Base-by-base conservation (phyloP, 495 filamentous ascomycete genomes). In the Podospora pseudoanserina region DNA sequence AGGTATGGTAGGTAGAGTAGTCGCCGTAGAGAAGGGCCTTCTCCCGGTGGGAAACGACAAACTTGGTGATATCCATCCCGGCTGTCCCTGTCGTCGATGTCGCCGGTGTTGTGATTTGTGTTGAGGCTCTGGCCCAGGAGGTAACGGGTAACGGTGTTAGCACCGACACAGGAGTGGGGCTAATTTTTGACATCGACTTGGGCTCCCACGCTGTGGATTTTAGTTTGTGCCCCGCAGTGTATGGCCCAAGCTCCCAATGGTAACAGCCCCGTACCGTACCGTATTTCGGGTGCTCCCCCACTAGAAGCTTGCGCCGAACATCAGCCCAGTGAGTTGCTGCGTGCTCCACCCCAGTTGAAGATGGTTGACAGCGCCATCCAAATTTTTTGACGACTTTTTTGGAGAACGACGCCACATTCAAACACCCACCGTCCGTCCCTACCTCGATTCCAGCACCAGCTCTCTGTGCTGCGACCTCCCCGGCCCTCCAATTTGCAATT, bases 1-100 rank as follows among this genome's bases (percentile, higher is more conserved):
- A 91, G 18, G 81, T 83, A 65, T 91, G 89, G 77, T 98, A 97
- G 32, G 90, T 89, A 78, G 87, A 88, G 81, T 97, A 93, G 78
- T 97, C 93, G 56, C 94, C 95, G 39, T 92, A 87, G 7, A 96
- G 86, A 57, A 97, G 86, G 5, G 90, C 92, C 73, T 91, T 87
- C 75, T 97, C 91, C 53, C 94, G 82, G 55, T 87, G 86, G 57
- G 88, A 86, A 73, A 91, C 86, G 65, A 98, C 84, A 67, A 91
- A 94, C 64, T 87, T 86, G 20, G 95, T 98, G 76, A 98, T 90
- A 66, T 98, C 93, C 95, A 99, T 98, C 39, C 15, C 9, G 39
- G 39, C 39, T 49, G 39, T 13, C 13, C 39, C 39, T 49, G 9
- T 49, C 39, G 39, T 49, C 5, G 39, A 13, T 49, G 39, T 49